Conservation (phyloP, 202 grass and related monocot species). For the Cymbopogon flexuosus region DNA sequence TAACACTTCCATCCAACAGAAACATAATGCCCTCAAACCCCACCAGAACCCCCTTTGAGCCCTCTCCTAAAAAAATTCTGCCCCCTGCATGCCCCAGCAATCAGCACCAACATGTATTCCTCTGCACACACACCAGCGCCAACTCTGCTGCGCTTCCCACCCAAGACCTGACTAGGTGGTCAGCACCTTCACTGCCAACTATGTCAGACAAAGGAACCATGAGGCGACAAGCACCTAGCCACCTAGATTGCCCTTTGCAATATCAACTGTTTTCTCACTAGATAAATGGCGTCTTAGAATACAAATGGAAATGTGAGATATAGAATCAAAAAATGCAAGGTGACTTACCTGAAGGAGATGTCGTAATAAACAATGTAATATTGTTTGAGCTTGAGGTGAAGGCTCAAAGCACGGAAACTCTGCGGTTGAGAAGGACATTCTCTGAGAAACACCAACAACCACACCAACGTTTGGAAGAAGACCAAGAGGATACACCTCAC, state of each 20-base stretch:
- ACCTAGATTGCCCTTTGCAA: neutral
- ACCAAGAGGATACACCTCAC: constrained; percentile 95
- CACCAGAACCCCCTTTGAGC: neutral
- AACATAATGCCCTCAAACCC: neutral
- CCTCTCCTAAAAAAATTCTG: neutral
- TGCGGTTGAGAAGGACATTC: constrained; percentile 87
- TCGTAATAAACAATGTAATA: constrained; percentile 90
- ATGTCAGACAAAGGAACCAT: neutral
- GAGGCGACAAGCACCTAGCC: neutral
- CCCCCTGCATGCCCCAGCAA: no score
- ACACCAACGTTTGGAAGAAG: constrained; percentile 95
- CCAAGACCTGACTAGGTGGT: neutral
- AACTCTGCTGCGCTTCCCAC: neutral
- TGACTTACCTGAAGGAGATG: constrained; percentile 87
- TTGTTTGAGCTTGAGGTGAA: constrained; percentile 94
- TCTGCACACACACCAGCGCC: neutral
- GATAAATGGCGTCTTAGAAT: constrained; percentile 8
- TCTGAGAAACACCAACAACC: constrained; percentile 91
- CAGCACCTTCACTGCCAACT: neutral
- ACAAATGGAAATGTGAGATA: neutral
- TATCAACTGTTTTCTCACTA: neutral
- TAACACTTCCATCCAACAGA: neutral
- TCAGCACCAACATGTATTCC: neutral
- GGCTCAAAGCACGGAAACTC: constrained; percentile 99
- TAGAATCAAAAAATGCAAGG: neutral